Base-by-base conservation (phyloP, 306 rosid genomes). In the Alnus glutinosa region DNA sequence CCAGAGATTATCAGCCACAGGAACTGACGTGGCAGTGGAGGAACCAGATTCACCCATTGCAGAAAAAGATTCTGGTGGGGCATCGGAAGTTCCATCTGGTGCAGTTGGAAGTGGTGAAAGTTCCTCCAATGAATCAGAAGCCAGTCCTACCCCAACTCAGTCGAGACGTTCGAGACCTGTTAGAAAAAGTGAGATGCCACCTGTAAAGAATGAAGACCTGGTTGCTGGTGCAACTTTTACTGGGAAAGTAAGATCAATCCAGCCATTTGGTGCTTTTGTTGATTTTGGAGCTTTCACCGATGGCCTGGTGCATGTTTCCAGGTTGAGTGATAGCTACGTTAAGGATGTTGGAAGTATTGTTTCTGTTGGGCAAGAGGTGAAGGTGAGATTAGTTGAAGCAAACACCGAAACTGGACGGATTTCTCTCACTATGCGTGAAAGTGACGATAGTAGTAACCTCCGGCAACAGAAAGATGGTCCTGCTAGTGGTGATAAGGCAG, bases 251-350 rank as follows among this genome's bases (percentile, higher is more conserved):
- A 88, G 82, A 87, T 96, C 99, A 72, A 78, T 93, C 81, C 98
- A 89, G 79, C 96, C 98, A 74, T 96, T 96, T 83, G 99, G 99
- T 75, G 99, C 98, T 55, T 96, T 96, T 71, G 77, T 96, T 83
- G 99, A 96, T 85, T 82, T 96, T 61, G 99, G 99, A 76, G 99
- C 99, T 73, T 93, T 96, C 83, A 89, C 98, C 2, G 98, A 96
- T 57, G 99, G 99, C 71, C 94, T 96, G 48, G 94, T 96, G 74
- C 99, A 96, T 83, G 94, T 96, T 71, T 96, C 99, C 12, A 88
- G 83, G 92, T 78, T 96, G 87, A 93, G 97, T 80, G 99, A 96
- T 86, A 70, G 78, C 86, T 96, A 62, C 57, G 96, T 96, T 78
- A 90, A 90, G 88, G 99, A 96, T 78, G 91, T 96, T 71, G 86